Evolutionary conservation across 2,329 filamentous ascomycete species (phyloP).

Genomic region (Periconia sp.): DNA sequence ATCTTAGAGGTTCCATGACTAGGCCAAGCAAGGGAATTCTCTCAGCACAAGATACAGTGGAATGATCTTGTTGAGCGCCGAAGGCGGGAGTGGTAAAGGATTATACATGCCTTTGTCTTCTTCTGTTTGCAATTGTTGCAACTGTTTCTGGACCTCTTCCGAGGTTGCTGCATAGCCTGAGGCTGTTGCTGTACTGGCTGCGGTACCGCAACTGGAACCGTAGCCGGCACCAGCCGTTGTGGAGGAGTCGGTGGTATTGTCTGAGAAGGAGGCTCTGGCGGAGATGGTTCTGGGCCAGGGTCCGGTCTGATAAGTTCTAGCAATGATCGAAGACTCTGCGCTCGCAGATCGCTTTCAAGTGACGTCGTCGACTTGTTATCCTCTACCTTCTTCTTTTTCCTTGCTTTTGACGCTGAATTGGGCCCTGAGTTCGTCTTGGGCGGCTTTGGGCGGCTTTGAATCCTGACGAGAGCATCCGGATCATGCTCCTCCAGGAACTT

Average conservation of each 20-base stretch:
- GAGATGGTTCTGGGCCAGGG: conserved; percentile 12
- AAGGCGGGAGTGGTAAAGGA: no score
- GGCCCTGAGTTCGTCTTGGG: conserved; percentile 24
- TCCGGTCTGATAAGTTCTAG: conserved; percentile 43
- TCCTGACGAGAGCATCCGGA: conserved; percentile 36
- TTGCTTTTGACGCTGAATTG: conserved; percentile 27
- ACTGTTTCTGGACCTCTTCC: conserved; percentile 36
- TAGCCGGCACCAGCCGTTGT: conserved; percentile 7
- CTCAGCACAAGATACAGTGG: no score
- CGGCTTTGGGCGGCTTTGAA: conserved; percentile 31
- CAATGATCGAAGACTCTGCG: conserved; percentile 44
- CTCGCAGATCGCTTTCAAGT: conserved; percentile 44
- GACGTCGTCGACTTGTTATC: conserved; percentile 38
- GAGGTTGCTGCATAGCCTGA: conserved; percentile 8
- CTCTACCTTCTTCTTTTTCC: conserved; percentile 31
- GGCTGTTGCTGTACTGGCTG: conserved; percentile 10
- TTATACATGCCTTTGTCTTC: conserved; percentile 41
- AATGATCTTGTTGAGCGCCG: no score
- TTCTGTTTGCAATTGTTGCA: conserved; percentile 45
- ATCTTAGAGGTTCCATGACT: no score
- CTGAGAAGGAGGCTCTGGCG: conserved; percentile 21
- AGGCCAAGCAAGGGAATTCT: no score
- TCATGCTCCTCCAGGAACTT: conserved; percentile 43
- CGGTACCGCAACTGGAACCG: conserved; percentile 8
- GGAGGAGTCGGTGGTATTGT: conserved; percentile 14